Base-by-base conservation (phyloP, 129 eudicot genomes). In the Logfia minima region DNA sequence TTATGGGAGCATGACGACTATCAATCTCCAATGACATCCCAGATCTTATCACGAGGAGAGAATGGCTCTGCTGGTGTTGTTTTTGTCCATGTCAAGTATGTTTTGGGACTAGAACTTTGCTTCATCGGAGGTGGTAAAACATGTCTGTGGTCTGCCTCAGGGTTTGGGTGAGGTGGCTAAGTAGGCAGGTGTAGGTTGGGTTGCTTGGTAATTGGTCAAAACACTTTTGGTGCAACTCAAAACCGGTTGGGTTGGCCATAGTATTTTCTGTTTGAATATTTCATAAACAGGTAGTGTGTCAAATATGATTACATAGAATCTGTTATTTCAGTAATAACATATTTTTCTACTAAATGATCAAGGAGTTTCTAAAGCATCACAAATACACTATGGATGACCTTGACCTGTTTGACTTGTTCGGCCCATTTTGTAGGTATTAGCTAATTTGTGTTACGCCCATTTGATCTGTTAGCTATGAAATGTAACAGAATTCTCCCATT, bases 1-100 rank as follows among this genome's bases (percentile, higher is more conserved):
- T 80, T 95, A 32, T 84, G 88, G 89, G 89, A 92, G 71, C 82
- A 77, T 62, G 99, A 87, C 56, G 96, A 83, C 17, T 76, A 71
- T 60, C 85, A 84, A 39, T 74, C 92, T 64, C 84, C 90, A 11
- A 16, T 67, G 23, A 64, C 60, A 65, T 84, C 88, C 45, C 88
- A 91, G 3, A 83, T 81, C 24, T 51, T 86, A 62, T 85, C 85
- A 76, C 85, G 88, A 68, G 80, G 77, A 68, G 78, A 84, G 55
- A 87, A 87, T 70, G 80, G 79, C 58, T 81, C 83, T 39, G 55
- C 86, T 39, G 96, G 98, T 93, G 72, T 68, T 71, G 9, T 83
- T 71, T 79, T 53, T 11, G 31, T 74, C 21, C 34, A 31, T 2
- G 63, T 61, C 8, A 70, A 77, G 76, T 65, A 63, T 21, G 31